phyloP scores from a whole-genome alignment of 352 stramenopile genomes.

The Pythium angustatum region DNA sequence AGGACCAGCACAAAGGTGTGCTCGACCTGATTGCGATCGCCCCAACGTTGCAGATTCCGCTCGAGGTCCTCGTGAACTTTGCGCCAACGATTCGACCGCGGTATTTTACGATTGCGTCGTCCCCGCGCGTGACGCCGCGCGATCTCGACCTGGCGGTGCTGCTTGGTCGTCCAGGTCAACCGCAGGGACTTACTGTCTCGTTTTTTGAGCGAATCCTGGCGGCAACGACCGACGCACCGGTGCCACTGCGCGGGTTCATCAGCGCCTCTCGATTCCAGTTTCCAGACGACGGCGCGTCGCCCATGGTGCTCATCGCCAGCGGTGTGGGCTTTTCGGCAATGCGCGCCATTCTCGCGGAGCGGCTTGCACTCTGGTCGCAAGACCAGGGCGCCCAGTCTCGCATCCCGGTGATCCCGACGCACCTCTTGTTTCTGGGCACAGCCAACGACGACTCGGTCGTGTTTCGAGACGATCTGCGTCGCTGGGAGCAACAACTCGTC shows the following conservation, averaged over 20 bases:
- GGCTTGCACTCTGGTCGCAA: conserved; percentile 11
- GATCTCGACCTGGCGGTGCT: conserved; percentile 89
- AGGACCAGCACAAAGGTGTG: conserved; percentile 66
- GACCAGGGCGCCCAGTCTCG: neutral
- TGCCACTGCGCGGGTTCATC: conserved; percentile 87
- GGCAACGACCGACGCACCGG: conserved; percentile 9
- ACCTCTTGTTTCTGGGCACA: conserved; percentile 37
- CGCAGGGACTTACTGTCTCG: conserved; percentile 30
- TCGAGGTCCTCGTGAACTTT: conserved; percentile 84
- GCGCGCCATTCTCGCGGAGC: conserved; percentile 45
- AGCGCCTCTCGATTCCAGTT: conserved; percentile 79
- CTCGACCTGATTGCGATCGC: conserved; percentile 74
- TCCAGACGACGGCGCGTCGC: conserved; percentile 58
- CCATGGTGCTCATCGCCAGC: conserved; percentile 91
- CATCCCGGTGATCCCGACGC: conserved; percentile 9
- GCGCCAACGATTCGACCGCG: conserved; percentile 85
- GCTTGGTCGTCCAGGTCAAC: conserved; percentile 56
- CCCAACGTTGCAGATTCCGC: conserved; percentile 44
- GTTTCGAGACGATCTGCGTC: conserved; percentile 37
- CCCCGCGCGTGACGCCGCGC: conserved; percentile 56
- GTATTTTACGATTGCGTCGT: conserved; percentile 94
- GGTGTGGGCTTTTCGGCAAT: conserved; percentile 92
- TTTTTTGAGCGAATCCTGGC: conserved; percentile 31
- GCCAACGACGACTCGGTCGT: conserved; percentile 33
- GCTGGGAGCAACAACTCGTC: conserved; percentile 33